A percentile compares a stretch with the other conserved stretches of the same genome.
Conservation (phyloP, 23 red algal species). For the Gracilariopsis chorda region DNA sequence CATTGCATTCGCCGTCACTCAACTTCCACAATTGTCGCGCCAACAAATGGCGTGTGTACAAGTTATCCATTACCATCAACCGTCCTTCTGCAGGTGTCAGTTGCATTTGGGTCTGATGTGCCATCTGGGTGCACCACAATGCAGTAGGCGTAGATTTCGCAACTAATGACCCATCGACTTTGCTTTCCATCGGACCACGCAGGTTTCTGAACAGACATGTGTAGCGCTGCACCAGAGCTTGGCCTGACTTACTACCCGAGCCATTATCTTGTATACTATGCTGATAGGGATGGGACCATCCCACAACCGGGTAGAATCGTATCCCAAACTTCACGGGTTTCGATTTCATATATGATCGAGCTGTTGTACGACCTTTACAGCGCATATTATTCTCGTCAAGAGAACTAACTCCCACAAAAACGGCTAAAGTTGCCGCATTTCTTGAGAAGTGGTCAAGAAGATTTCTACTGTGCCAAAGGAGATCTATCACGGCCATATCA, state of each 20-base stretch:
- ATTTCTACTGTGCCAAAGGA: no score
- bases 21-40: background rate
- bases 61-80: background rate
- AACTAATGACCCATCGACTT: background rate
- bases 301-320: background rate
- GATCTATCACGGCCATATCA: no score
- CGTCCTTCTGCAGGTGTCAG: background rate
- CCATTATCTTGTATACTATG: no score
- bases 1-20: background rate
- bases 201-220: background rate
- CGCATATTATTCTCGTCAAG: no score
- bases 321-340: no score
- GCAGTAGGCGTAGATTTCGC: background rate
- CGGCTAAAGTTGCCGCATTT: no score
- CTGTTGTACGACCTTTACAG: no score
- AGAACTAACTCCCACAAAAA: no score
- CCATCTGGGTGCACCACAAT: background rate
- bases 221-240: background rate
- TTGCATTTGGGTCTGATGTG: background rate
- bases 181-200: background rate
- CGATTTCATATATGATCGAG: no score
- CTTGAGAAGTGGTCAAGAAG: no score
- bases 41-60: background rate
- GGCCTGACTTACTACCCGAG: background rate
- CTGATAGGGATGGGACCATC: background rate